Percentiles rank a stretch among this genome's conserved stretches.
Evolutionary conservation across 2,329 filamentous ascomycete genomes (phyloP).

Genomic region (Ceratocystis papillata): DNA sequence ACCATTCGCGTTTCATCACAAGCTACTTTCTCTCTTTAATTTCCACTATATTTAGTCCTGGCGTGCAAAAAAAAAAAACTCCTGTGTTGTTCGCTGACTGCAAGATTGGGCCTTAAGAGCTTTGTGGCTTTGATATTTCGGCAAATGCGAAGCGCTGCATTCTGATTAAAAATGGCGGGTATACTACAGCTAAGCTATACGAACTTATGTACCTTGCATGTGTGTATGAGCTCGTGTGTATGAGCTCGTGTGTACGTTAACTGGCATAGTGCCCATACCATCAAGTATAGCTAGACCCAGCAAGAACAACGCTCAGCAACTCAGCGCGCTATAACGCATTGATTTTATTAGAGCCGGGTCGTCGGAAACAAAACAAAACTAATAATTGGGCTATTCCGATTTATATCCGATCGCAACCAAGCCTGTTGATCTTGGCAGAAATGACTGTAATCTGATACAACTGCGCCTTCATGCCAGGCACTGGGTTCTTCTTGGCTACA

Average conservation of each 20-base stretch:
- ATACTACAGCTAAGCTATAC: neutral
- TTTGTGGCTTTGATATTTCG: neutral
- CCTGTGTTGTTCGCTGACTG: neutral
- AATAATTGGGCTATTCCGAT: neutral
- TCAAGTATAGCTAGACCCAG: too few species aligned
- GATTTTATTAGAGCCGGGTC: conserved; percentile 2
- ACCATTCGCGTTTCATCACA: too few species aligned
- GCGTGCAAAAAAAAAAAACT: too few species aligned
- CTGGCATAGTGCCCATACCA: too few species aligned
- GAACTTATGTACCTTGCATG: neutral
- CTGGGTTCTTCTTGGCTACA: neutral
- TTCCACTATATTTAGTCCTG: too few species aligned
- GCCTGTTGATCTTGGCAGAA: conserved; percentile 9
- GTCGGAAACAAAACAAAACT: neutral
- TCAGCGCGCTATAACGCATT: neutral
- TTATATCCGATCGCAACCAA: conserved; percentile 7
- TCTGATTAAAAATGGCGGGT: neutral
- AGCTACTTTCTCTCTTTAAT: too few species aligned
- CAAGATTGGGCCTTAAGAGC: neutral
- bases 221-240: neutral
- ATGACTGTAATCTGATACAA: neutral
- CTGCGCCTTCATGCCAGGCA: neutral
- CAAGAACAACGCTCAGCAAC: too few species aligned
- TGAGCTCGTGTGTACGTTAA: too few species aligned
- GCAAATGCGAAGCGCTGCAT: neutral